These are phyloP conservation scores for Ramaria rubella DNA, from an alignment of 768 basidiomycete genomes.

Conservation along the genomic window DNA sequence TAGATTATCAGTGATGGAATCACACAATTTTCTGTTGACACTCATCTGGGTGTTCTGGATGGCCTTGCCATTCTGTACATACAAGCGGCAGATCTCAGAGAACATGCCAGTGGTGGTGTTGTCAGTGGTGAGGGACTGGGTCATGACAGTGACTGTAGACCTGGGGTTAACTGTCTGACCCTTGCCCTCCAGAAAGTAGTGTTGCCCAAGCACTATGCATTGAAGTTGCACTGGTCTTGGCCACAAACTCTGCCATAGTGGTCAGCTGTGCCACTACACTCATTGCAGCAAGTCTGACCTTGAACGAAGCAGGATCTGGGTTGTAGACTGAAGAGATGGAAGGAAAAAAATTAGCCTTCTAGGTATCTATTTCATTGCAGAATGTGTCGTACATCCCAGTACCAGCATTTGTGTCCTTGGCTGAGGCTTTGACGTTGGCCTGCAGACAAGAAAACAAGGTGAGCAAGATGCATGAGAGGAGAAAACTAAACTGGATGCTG, in stretches of 20 bases:
- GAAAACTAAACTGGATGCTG: too few relatives aligned
- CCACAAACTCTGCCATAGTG: constrained; percentile 43
- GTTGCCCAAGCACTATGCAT: too few relatives aligned
- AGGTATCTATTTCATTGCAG: constrained; percentile 56
- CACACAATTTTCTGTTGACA: too few relatives aligned
- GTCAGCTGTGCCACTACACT: constrained; percentile 32
- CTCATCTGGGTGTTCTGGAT: constrained; percentile 16
- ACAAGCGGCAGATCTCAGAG: constrained; percentile 16
- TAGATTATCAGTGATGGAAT: too few relatives aligned
- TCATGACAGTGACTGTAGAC: constrained; percentile 19
- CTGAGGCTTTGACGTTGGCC: too few relatives aligned
- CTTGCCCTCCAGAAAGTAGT: constrained; percentile 53
- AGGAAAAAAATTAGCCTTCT: constrained; percentile 49
- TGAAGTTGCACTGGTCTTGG: constrained; percentile 50
- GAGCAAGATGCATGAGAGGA: too few relatives aligned
- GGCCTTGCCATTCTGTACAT: constrained; percentile 16
- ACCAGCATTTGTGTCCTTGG: too few relatives aligned
- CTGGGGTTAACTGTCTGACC: too few relatives aligned
- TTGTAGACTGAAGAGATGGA: constrained; percentile 49
- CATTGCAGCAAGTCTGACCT: constrained; percentile 38
- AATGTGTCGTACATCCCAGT: too few relatives aligned
- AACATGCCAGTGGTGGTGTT: constrained; percentile 14
- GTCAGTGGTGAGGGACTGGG: constrained; percentile 20
- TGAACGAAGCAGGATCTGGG: too few relatives aligned
- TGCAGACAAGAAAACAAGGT: too few relatives aligned